A percentile compares a stretch with the other conserved stretches of the same genome.
Conservation (phyloP, 1,139 yeast genomes). For the Kurtzmaniella quercitrusa region DNA sequence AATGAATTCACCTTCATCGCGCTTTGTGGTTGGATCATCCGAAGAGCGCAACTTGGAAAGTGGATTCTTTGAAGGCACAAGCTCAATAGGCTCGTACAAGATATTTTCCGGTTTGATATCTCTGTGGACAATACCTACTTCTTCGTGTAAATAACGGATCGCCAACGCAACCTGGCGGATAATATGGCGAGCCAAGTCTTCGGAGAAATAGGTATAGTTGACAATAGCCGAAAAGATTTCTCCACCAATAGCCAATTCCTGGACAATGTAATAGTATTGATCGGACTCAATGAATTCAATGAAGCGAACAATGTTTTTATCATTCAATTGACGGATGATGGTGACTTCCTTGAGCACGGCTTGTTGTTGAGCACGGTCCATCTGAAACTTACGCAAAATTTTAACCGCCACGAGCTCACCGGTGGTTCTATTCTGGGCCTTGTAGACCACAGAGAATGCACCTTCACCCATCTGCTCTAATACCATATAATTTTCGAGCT, state of each 20-base stretch:
- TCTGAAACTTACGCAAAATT: constrained; percentile 50
- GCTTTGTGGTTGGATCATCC: constrained; percentile 45
- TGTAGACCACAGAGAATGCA: constrained; percentile 84
- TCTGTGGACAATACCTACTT: constrained; percentile 54
- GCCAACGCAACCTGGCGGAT: constrained; percentile 49
- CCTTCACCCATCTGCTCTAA: constrained; percentile 84
- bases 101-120: constrained; percentile 57
- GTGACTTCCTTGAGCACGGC: constrained; percentile 57
- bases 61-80: constrained; percentile 37
- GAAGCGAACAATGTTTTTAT: constrained; percentile 46
- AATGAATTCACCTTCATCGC: constrained; percentile 50
- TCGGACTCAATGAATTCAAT: constrained; percentile 48
- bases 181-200: constrained; percentile 50
- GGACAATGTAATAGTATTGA: constrained; percentile 48
- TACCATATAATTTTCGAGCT: constrained; percentile 47
- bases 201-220: constrained; percentile 53
- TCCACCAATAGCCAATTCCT: constrained; percentile 53
- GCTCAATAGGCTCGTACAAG: constrained; percentile 60
- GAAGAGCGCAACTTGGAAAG: constrained; percentile 36
- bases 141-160: constrained; percentile 50
- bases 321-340: constrained; percentile 52
- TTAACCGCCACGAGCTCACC: constrained; percentile 66
- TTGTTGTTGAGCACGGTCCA: constrained; percentile 51
- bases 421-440: constrained; percentile 49
- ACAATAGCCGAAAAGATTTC: constrained; percentile 57